Percentiles rank a stretch among this genome's conserved stretches.
These are phyloP conservation scores for Rhizomucor miehei DNA, from an alignment of 371 early-diverging fungal species.

Conservation along the genomic window DNA sequence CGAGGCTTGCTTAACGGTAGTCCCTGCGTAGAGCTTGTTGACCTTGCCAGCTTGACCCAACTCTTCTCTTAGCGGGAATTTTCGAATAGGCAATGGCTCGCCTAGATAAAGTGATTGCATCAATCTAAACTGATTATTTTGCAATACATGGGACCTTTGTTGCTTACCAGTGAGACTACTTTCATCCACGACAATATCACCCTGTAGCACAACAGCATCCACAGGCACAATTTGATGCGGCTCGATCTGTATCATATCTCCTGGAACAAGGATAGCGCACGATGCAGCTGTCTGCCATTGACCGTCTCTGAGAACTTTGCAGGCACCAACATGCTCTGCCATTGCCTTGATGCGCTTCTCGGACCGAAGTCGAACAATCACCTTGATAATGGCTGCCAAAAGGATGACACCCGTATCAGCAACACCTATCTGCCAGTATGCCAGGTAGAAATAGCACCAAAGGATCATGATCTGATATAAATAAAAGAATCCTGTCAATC, in stretches of 20 bases:
- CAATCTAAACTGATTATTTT: too few relatives aligned
- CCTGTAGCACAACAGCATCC: constrained; percentile 68
- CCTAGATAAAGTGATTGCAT: too few relatives aligned
- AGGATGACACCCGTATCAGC: constrained; percentile 72
- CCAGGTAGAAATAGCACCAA: constrained; percentile 72
- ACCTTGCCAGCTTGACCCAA: constrained; percentile 46
- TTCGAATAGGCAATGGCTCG: constrained; percentile 62
- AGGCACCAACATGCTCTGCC: constrained; percentile 57
- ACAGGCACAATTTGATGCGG: constrained; percentile 56
- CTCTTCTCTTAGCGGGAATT: constrained; percentile 48
- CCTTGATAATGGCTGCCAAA: constrained; percentile 69
- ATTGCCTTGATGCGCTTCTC: constrained; percentile 65
- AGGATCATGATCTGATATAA: constrained; percentile 74
- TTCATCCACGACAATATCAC: constrained; percentile 73
- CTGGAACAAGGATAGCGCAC: constrained; percentile 63
- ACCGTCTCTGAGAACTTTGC: constrained; percentile 57
- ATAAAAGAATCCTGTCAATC: constrained; percentile 71
- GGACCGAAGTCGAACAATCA: constrained; percentile 57
- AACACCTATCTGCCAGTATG: constrained; percentile 73
- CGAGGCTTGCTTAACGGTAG: constrained; percentile 46
- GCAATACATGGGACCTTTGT: too few relatives aligned
- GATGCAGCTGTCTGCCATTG: constrained; percentile 46
- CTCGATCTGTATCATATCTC: constrained; percentile 66
- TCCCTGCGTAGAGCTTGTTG: constrained; percentile 53
- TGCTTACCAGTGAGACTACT: constrained; percentile 57